These are phyloP conservation scores for Iberis pinnata DNA, from an alignment of 345 rosid genomes.

Conservation along the genomic window DNA sequence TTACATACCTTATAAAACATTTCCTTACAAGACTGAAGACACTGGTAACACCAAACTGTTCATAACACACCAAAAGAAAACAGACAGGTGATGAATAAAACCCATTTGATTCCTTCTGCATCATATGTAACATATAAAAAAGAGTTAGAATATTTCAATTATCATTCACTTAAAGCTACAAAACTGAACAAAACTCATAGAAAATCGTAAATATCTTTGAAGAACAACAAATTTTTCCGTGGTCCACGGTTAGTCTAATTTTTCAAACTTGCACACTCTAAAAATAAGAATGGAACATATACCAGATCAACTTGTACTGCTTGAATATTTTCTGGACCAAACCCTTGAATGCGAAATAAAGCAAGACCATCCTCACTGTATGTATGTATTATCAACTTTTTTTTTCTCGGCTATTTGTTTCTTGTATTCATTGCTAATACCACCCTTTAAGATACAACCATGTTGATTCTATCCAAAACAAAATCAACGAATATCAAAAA, in stretches of 20 bases:
- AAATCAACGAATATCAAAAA: background rate
- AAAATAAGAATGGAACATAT: too few relatives aligned
- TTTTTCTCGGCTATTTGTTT: constrained; percentile 61
- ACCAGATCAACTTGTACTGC: constrained; percentile 96
- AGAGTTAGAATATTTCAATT: too few relatives aligned
- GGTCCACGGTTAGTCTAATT: too few relatives aligned
- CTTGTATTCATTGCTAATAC: constrained; percentile 83
- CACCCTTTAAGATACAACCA: constrained; percentile 45
- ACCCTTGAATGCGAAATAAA: constrained; percentile 84
- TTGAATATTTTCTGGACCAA: constrained; percentile 99
- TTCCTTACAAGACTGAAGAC: background rate
- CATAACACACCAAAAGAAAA: constrained; percentile 14
- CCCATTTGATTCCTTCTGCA: too few relatives aligned
- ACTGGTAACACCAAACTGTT: background rate
- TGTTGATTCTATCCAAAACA: background rate
- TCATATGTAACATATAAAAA: too few relatives aligned
- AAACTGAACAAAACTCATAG: too few relatives aligned
- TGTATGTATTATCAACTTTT: constrained; percentile 67
- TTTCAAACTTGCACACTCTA: too few relatives aligned
- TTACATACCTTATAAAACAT: constrained; percentile 5
- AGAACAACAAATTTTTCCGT: too few relatives aligned
- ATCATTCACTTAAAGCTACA: too few relatives aligned
- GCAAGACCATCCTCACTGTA: constrained; percentile 75
- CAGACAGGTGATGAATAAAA: too few relatives aligned
- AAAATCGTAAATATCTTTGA: too few relatives aligned